Percentiles rank a stretch among this genome's conserved stretches.
phyloP scores from a whole-genome alignment of 1,139 yeast species.

The Blastobotrys petasosporus region DNA sequence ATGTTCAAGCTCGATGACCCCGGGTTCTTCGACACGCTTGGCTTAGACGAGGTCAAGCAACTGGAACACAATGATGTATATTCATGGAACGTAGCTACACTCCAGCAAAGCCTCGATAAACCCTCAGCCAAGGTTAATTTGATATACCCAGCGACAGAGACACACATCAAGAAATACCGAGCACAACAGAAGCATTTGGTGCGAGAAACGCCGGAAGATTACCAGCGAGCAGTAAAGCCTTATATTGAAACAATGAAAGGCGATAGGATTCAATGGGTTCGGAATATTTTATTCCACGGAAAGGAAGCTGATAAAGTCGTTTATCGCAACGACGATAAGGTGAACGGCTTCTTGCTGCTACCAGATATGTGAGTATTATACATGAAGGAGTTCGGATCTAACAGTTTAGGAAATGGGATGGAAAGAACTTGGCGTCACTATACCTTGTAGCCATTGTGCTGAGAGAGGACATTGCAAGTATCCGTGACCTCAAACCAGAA shows the following conservation, averaged over 20 bases:
- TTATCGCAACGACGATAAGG: slow-evolving; percentile 51
- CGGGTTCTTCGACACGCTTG: slow-evolving; percentile 20
- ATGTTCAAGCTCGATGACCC: slow-evolving; percentile 39
- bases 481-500: slow-evolving; percentile 61
- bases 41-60: slow-evolving; percentile 33
- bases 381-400: slow-evolving; percentile 19
- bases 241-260: slow-evolving; percentile 75
- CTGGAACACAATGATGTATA: slow-evolving; percentile 76
- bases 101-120: slow-evolving; percentile 43
- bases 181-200: slow-evolving; percentile 55
- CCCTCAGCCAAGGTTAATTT: slow-evolving; percentile 72
- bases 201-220: slow-evolving; percentile 75
- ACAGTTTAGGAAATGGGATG: slow-evolving; percentile 92
- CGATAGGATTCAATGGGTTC: slow-evolving; percentile 81
- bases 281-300: slow-evolving; percentile 73
- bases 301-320: slow-evolving; percentile 79
- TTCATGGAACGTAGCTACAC: slow-evolving; percentile 62
- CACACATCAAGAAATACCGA: slow-evolving; percentile 72
- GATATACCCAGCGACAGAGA: slow-evolving; percentile 84
- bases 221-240: slow-evolving; percentile 56
- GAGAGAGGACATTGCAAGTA: slow-evolving; percentile 61
- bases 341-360: slow-evolving; percentile 39
- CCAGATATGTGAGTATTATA: slow-evolving; percentile 40
- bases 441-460: slow-evolving; percentile 76
- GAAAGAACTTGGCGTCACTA: slow-evolving; percentile 57